Evolutionary conservation across 352 stramenopile genomes (phyloP).

Genomic region (Globisporangium paddicum): DNA sequence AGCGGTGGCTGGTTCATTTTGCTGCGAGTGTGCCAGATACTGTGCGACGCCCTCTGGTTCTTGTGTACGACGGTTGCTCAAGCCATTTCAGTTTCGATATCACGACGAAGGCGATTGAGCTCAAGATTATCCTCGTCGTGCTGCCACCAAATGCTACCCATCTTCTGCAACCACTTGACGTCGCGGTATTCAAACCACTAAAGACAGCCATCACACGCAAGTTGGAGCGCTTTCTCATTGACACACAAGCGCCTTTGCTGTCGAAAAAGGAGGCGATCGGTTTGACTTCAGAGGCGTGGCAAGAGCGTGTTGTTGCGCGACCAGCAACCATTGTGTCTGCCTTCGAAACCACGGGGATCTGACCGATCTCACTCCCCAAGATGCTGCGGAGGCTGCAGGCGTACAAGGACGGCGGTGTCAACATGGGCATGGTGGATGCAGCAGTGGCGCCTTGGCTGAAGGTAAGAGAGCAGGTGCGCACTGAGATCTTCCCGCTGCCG

Average conservation of each 20-base stretch:
- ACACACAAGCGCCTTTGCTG: no score
- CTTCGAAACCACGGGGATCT: not conserved
- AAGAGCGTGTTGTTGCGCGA: not conserved
- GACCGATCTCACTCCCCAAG: no score
- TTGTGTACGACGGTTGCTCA: constrained; percentile 2
- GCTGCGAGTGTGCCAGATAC: not conserved
- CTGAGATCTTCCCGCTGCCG: no score
- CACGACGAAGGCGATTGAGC: not conserved
- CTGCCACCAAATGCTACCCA: constrained; percentile 9
- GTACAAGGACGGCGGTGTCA: no score
- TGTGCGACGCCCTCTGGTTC: not conserved
- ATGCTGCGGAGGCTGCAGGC: no score
- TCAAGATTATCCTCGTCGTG: not conserved
- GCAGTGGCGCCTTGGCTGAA: no score
- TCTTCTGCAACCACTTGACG: constrained; percentile 12
- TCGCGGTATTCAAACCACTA: constrained; percentile 10
- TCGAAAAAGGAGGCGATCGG: not conserved
- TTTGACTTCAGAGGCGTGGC: not conserved
- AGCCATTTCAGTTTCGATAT: not conserved
- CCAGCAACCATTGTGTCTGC: not conserved
- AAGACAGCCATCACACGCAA: not conserved
- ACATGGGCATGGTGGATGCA: no score
- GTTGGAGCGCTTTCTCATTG: not conserved
- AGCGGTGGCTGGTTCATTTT: constrained; percentile 9
- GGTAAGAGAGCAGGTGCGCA: constrained; percentile 1